phyloP scores from a whole-genome alignment of 1,139 yeast genomes.

The Taiozyma sp. region DNA sequence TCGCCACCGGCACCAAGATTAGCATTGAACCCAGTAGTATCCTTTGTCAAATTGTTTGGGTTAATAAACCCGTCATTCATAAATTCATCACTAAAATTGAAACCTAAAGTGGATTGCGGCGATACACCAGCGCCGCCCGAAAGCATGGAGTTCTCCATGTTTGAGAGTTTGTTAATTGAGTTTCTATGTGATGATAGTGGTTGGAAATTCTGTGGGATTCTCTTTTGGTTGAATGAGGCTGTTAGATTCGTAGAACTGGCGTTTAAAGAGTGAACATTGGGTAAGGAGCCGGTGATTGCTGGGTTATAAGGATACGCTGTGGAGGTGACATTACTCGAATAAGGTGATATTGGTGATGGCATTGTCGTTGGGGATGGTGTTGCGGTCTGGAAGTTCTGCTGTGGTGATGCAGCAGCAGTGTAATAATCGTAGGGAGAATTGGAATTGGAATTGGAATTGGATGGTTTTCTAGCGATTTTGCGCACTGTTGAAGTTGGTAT shows the following conservation, averaged over 20 bases:
- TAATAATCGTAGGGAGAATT: constrained; percentile 17
- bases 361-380: constrained; percentile 22
- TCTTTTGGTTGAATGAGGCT: constrained; percentile 23
- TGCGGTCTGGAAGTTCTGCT: constrained; percentile 9
- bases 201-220: constrained; percentile 23
- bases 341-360: constrained; percentile 23
- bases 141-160: not conserved
- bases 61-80: constrained; percentile 1
- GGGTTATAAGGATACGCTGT: not conserved
- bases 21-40: constrained; percentile 7
- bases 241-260: constrained; percentile 22
- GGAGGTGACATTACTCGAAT: constrained; percentile 3
- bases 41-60: constrained; percentile 4
- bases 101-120: not conserved
- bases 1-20: constrained; percentile 9
- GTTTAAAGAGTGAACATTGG: constrained; percentile 9
- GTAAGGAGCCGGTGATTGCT: constrained; percentile 12
- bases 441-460: constrained; percentile 6
- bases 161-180: not conserved
- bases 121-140: not conserved
- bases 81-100: not conserved
- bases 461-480: constrained; percentile 1
- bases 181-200: constrained; percentile 1
- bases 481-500: constrained; percentile 9
- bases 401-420: constrained; percentile 5